phyloP scores from a whole-genome alignment of 2,329 filamentous ascomycete species.

The Beauveria bassiana region DNA sequence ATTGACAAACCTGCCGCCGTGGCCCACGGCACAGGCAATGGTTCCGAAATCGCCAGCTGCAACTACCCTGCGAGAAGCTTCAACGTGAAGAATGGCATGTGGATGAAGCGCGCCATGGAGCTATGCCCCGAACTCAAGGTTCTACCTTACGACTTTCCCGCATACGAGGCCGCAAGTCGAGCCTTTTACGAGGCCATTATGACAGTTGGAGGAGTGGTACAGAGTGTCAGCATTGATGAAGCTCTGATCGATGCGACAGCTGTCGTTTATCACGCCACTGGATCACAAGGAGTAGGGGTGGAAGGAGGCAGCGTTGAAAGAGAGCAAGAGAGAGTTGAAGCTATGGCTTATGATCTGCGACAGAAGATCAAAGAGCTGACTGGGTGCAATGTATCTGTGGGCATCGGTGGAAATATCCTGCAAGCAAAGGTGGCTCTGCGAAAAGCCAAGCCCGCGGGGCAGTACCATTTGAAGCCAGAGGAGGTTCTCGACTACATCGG shows the following conservation, averaged over 20 bases:
- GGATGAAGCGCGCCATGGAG: constrained; percentile 88
- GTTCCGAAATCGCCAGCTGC: constrained; percentile 94
- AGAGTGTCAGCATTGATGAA: constrained; percentile 96
- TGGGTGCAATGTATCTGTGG: constrained; percentile 82
- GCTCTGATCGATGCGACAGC: constrained; percentile 77
- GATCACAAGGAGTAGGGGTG: constrained; percentile 55
- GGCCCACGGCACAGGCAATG: constrained; percentile 75
- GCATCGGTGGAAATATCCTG: constrained; percentile 84
- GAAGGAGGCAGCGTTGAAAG: constrained; percentile 63
- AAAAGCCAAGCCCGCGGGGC: constrained; percentile 89
- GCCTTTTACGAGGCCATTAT: constrained; percentile 83
- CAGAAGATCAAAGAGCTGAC: constrained; percentile 65
- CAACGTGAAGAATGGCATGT: constrained; percentile 97
- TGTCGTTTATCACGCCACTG: constrained; percentile 56
- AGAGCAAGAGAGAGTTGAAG: constrained; percentile 72
- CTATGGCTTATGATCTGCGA: constrained; percentile 58
- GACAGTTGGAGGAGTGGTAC: constrained; percentile 70
- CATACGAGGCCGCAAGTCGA: constrained; percentile 84
- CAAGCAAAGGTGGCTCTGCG: constrained; percentile 85
- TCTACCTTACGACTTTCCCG: constrained; percentile 90
- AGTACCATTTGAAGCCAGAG: constrained; percentile 79
- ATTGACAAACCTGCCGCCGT: constrained; percentile 77
- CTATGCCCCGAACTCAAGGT: constrained; percentile 81
- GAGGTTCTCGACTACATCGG: constrained; percentile 71
- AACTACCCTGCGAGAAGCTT: constrained; percentile 85